These are phyloP conservation scores for Cercophora samala DNA, from an alignment of 495 filamentous ascomycete genomes.

Conservation along the genomic window DNA sequence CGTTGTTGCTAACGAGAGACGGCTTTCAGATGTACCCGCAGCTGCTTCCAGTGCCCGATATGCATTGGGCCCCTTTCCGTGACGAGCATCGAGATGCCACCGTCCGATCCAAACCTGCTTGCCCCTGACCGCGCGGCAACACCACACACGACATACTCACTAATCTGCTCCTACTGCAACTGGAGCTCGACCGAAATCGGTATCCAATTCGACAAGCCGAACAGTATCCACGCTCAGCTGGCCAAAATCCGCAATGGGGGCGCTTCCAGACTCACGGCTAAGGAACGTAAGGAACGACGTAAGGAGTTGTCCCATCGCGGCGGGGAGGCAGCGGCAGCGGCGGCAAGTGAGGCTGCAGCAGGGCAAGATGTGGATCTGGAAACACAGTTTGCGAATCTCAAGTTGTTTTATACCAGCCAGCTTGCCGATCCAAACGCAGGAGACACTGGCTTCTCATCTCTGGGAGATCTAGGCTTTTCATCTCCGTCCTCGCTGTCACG, in stretches of 20 bases:
- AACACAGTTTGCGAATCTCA: constrained; percentile 55
- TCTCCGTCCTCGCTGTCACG: constrained; percentile 79
- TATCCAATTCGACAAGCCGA: constrained; percentile 83
- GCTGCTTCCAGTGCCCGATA: constrained; percentile 89
- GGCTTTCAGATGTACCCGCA: constrained; percentile 77
- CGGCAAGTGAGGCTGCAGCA: constrained; percentile 1
- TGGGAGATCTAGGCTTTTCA: constrained; percentile 62
- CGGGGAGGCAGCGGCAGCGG: constrained; percentile 16
- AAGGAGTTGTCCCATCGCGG: constrained; percentile 37
- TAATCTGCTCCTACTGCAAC: constrained; percentile 82
- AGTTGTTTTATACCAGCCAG: constrained; percentile 70
- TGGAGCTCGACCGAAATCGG: constrained; percentile 90
- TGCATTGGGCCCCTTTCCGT: constrained; percentile 80
- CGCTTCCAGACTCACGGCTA: constrained; percentile 34
- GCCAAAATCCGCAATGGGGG: constrained; percentile 56
- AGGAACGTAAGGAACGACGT: constrained; percentile 45
- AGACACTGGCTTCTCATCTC: constrained; percentile 51
- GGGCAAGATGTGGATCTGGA: constrained; percentile 38
- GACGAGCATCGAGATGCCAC: constrained; percentile 57
- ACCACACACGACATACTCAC: constrained; percentile 59
- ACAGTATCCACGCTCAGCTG: constrained; percentile 79
- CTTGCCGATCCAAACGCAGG: constrained; percentile 53
- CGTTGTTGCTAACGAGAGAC: constrained; percentile 3
- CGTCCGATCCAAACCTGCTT: constrained; percentile 41
- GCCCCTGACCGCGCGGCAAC: constrained; percentile 34